Evolutionary conservation across 768 basidiomycete species (phyloP), one percentile per base, ranked within the genome.

Genomic region (Tricholoma saponaceum): DNA sequence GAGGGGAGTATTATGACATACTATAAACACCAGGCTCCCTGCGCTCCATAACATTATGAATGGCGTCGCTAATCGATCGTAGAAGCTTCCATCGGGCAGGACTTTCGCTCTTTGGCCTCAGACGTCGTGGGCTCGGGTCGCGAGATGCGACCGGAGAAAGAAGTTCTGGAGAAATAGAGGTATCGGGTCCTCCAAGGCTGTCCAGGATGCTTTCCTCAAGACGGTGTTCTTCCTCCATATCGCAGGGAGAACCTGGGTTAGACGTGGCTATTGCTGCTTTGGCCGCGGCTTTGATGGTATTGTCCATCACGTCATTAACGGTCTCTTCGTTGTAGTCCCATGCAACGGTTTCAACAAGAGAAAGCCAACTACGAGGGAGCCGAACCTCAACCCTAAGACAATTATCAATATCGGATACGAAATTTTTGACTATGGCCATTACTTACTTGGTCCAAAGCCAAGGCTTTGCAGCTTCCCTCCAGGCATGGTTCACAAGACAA

Each of bases 41-140:
- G 56, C 74, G 74, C 33, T 83, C 84, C 70, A 91, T 76, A 2
- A 88, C 82, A 62, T 84, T 77, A 62, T 88, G 87, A 25, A 92
- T 84, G 4, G 89, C 90, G 59, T 91, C 83, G 62, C 83, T 89
- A 46, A 94, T 92, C 52, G 86, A 83, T 25, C 85, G 81, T 70
- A 94, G 75, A 35, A 94, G 79, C 66, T 89, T 85, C 92, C 92
- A 94, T 1, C 92, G 83, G 0, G 86, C 87, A 5, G 92, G 92
- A 62, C 87, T 89, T 66, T 89, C 81, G 68, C 90, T 90, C 67
- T 91, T 90, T 0, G 82, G 77, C 52, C 90, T 78, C 3, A 91
- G 74, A 22, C 92, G 85, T 44, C 85, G 75, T 0, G 92, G 92
- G 67, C 89, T 91, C 5, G 90, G 89, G 61, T 94, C 89, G 57